Conservation (phyloP, 306 rosid genomes). For the Alnus glutinosa region DNA sequence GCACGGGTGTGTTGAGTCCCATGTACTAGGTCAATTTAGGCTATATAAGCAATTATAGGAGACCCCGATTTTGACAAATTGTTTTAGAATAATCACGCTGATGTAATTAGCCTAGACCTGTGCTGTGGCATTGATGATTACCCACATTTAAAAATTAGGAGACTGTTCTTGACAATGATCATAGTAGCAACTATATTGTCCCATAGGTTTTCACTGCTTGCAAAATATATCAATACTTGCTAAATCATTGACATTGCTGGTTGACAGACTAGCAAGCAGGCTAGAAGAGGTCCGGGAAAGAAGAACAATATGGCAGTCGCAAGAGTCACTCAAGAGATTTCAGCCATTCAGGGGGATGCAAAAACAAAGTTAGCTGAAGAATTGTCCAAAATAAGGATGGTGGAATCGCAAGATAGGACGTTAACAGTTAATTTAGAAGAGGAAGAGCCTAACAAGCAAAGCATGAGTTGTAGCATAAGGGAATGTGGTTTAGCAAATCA, state of each 20-base stretch:
- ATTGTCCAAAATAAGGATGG: slow-evolving; percentile 67
- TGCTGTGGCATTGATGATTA: neutral
- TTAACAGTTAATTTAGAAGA: slow-evolving; percentile 28
- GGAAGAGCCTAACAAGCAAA: slow-evolving; percentile 28
- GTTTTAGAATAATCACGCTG: neutral
- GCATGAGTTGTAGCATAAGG: slow-evolving; percentile 21
- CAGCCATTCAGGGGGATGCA: slow-evolving; percentile 52
- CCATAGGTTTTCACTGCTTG: slow-evolving; percentile 6
- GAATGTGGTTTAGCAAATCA: slow-evolving; percentile 33
- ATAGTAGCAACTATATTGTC: slow-evolving; percentile 7
- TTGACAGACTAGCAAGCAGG: slow-evolving; percentile 39
- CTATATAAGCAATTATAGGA: neutral
- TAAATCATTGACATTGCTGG: slow-evolving; percentile 31
- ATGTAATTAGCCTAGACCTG: neutral
- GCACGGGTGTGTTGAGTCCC: neutral
- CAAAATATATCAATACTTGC: slow-evolving; percentile 9
- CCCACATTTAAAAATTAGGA: neutral
- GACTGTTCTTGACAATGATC: neutral
- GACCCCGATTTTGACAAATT: neutral
- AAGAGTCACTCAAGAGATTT: slow-evolving; percentile 34
- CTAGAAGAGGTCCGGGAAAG: slow-evolving; percentile 41
- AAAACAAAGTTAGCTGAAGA: slow-evolving; percentile 66
- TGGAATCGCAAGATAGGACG: slow-evolving; percentile 43
- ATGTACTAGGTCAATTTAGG: neutral
- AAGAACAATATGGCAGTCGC: slow-evolving; percentile 35